Evolutionary conservation across 176 grass and related monocot genomes (phyloP).

Genomic region (Aegilops tauschii): DNA sequence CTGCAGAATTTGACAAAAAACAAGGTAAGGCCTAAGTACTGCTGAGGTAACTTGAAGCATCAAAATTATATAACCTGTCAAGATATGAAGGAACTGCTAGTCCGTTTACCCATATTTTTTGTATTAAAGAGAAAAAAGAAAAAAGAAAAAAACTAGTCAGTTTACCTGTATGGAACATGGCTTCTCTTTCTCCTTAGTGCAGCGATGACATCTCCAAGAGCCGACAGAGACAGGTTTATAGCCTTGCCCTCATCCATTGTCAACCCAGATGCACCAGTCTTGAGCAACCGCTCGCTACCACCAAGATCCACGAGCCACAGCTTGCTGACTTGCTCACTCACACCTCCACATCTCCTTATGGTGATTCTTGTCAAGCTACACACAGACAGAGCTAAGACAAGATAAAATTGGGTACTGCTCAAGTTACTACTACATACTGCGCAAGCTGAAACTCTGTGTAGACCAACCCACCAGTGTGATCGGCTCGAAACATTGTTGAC

Average conservation of each 20-base stretch:
- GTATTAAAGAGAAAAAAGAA: too few species aligned
- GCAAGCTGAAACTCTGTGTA: background rate
- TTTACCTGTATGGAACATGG: conserved; percentile 88
- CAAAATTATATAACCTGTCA: background rate
- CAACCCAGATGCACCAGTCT: conserved; percentile 83
- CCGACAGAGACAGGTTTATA: conserved; percentile 93
- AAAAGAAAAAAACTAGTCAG: too few species aligned
- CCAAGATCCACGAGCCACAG: conserved; percentile 93
- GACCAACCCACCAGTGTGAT: conserved; percentile 85
- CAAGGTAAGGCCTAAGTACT: background rate
- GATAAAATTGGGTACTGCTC: conserved; percentile 59
- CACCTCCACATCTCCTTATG: conserved; percentile 44
- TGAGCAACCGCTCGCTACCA: conserved; percentile 87
- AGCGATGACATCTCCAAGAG: conserved; percentile 89
- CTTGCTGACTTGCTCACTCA: conserved; percentile 60
- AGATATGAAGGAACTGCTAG: background rate
- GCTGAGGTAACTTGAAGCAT: background rate
- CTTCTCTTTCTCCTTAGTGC: conserved; percentile 69
- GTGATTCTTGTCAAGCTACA: conserved; percentile 96
- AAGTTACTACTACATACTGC: conserved; percentile 3
- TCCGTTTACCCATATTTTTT: too few species aligned
- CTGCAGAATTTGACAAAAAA: conserved; percentile 38
- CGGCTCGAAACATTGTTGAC: conserved; percentile 91
- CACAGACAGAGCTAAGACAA: conserved; percentile 63
- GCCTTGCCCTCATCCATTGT: conserved; percentile 94